Percentiles rank a stretch among this genome's conserved stretches.
Conservation (phyloP, 441 rosid species). For the Kokia cookei region DNA sequence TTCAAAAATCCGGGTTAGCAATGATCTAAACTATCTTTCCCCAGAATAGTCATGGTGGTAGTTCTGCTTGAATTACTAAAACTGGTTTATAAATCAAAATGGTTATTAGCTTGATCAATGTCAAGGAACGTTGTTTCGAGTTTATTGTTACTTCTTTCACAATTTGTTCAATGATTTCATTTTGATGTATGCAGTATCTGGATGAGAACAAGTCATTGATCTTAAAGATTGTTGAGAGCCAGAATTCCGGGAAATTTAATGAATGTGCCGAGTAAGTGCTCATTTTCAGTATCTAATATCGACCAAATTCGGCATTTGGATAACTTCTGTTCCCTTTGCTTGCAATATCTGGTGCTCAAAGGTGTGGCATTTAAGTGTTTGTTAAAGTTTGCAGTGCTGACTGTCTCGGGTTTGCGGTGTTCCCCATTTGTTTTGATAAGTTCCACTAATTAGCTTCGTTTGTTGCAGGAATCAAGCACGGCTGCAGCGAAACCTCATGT, state of each 20-base stretch:
- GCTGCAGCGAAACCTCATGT: conserved; percentile 95
- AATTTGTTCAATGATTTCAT: not conserved
- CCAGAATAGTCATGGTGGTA: not conserved
- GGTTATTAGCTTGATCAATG: not conserved
- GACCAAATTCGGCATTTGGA: not conserved
- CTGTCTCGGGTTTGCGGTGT: no score
- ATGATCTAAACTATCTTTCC: not conserved
- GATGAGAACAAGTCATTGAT: conserved; percentile 99
- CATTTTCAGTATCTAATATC: not conserved
- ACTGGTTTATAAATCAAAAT: not conserved
- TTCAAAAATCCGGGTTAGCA: not conserved
- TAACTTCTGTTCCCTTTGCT: no score
- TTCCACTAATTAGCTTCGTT: not conserved
- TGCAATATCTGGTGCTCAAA: not conserved
- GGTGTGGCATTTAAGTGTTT: no score
- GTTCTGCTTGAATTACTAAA: not conserved
- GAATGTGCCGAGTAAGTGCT: conserved; percentile 92
- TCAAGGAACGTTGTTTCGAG: not conserved
- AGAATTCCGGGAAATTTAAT: conserved; percentile 80
- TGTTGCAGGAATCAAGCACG: conserved; percentile 82
- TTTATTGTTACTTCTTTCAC: not conserved
- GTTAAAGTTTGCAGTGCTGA: no score
- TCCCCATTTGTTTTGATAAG: no score
- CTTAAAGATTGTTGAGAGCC: conserved; percentile 95
- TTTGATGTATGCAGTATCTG: conserved; percentile 57